A percentile compares a stretch with the other conserved stretches of the same genome.
Conservation (phyloP, 1,284 basidiomycete species). For the Malassezia pachydermatis region DNA sequence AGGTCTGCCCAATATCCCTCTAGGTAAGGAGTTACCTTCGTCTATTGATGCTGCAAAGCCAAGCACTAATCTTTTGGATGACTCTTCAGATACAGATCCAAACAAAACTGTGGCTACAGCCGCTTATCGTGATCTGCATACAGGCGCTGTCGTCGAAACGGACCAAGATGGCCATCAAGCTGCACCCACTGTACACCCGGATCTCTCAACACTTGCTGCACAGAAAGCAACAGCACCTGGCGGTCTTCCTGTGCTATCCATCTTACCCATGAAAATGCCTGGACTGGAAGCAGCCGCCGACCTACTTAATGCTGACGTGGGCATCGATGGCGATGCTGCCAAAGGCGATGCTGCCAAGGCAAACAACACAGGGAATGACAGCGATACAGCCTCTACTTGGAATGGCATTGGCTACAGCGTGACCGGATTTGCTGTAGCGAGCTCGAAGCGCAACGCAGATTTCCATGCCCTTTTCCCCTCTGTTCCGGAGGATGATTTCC, state of each 20-base stretch:
- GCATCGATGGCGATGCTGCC: neutral
- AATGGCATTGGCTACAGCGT: slow-evolving; percentile 34
- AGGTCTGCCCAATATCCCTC: neutral
- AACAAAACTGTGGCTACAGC: slow-evolving; percentile 4
- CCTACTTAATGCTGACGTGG: neutral
- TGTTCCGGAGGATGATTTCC: slow-evolving; percentile 86
- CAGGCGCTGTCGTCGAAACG: slow-evolving; percentile 16
- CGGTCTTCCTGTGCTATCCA: neutral
- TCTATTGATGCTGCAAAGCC: neutral
- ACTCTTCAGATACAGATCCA: neutral
- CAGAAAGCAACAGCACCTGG: neutral
- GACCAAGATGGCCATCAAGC: slow-evolving; percentile 16
- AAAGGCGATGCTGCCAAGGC: neutral
- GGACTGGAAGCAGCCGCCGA: slow-evolving; percentile 12
- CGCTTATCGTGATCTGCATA: slow-evolving; percentile 15
- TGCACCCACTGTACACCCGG: slow-evolving; percentile 9
- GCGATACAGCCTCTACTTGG: slow-evolving; percentile 9
- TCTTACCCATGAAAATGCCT: slow-evolving; percentile 2
- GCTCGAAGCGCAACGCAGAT: slow-evolving; percentile 83
- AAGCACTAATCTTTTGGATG: neutral
- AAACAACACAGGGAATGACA: neutral
- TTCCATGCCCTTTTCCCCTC: slow-evolving; percentile 82
- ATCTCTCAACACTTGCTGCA: neutral
- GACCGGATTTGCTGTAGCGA: slow-evolving; percentile 85
- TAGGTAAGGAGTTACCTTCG: neutral